Evolutionary conservation across 2,329 filamentous ascomycete species (phyloP).

Genomic region (Aureobasidium namibiae): DNA sequence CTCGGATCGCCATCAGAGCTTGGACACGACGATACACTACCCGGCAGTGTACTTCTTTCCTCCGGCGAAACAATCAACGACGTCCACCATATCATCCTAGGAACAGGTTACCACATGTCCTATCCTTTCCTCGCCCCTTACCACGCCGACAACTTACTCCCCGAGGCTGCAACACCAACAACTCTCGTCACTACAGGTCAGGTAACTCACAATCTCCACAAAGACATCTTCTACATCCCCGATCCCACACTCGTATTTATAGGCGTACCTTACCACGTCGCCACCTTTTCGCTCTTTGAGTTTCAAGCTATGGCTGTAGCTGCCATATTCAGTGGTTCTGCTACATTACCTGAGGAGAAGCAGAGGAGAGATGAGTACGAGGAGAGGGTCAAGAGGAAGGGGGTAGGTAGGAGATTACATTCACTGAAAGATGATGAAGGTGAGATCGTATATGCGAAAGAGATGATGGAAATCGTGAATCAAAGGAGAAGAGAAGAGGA

Average conservation of each 20-base stretch:
- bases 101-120: conserved; percentile 61
- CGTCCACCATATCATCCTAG: conserved; percentile 56
- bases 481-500: conserved; percentile 20
- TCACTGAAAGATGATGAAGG: conserved; percentile 30
- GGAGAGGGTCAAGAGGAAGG: conserved; percentile 29
- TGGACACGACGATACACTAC: conserved; percentile 22
- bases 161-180: conserved; percentile 42
- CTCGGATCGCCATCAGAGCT: not conserved
- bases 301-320: conserved; percentile 58
- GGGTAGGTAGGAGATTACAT: conserved; percentile 37
- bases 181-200: conserved; percentile 57
- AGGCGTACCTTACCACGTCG: conserved; percentile 57
- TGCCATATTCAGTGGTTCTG: conserved; percentile 46
- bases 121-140: conserved; percentile 54
- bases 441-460: conserved; percentile 33
- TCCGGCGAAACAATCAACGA: conserved; percentile 45
- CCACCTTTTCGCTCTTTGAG: conserved; percentile 62
- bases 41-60: conserved; percentile 43
- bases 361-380: conserved; percentile 37
- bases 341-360: conserved; percentile 37
- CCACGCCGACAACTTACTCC: conserved; percentile 36
- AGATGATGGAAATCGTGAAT: conserved; percentile 34
- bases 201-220: conserved; percentile 58
- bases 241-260: conserved; percentile 54
- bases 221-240: conserved; percentile 63